These are phyloP conservation scores for Cutaneotrichosporon cutaneum DNA, from an alignment of 1,284 basidiomycete genomes.

Conservation along the genomic window DNA sequence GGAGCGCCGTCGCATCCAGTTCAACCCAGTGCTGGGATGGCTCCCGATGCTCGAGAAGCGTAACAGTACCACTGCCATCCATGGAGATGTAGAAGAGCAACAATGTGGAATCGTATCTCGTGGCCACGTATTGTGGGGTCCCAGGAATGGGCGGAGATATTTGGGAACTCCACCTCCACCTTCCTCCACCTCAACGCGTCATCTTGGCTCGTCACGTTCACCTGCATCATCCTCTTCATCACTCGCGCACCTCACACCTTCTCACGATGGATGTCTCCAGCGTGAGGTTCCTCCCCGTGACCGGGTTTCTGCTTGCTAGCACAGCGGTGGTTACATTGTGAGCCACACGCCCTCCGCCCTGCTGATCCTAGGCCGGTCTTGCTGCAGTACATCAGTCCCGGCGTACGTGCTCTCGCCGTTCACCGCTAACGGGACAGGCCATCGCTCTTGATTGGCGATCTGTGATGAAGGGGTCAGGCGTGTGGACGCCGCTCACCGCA, in stretches of 20 bases:
- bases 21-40: background rate
- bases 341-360: background rate
- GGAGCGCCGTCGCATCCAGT: background rate
- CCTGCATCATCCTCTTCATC: background rate
- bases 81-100: background rate
- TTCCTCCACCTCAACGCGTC: background rate
- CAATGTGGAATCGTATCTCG: background rate
- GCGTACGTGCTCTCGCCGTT: no score
- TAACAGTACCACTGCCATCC: background rate
- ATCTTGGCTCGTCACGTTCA: background rate
- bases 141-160: no score
- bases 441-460: background rate
- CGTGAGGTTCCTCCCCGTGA: slow-evolving; percentile 8
- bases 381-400: background rate
- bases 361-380: background rate
- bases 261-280: background rate
- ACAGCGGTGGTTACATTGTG: slow-evolving; percentile 9
- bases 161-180: background rate
- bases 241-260: no score
- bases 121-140: background rate
- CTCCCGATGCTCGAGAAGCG: background rate
- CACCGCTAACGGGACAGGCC: background rate
- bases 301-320: slow-evolving; percentile 3
- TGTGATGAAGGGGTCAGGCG: background rate
- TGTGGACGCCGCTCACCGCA: slow-evolving; percentile 45